phyloP scores from a whole-genome alignment of 352 stramenopile genomes.

The Phytophthora agathidicida region DNA sequence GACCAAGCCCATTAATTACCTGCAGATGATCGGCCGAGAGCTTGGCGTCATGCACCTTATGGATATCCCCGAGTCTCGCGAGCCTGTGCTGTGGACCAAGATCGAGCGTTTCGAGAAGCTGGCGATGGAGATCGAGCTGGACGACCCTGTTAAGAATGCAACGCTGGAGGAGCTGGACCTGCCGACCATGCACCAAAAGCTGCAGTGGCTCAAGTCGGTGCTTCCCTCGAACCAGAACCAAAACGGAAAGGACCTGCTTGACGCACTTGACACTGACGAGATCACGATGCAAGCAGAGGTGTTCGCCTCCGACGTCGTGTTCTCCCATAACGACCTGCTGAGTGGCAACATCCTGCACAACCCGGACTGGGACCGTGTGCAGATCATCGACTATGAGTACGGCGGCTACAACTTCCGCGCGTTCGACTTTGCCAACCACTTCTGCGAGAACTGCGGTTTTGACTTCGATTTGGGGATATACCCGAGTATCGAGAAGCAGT shows the following conservation, averaged over 20 bases:
- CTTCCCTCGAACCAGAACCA: conserved; percentile 76
- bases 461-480: conserved; percentile 91
- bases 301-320: conserved; percentile 86
- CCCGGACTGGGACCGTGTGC: conserved; percentile 79
- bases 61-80: conserved; percentile 66
- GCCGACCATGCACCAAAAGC: conserved; percentile 55
- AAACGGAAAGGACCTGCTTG: conserved; percentile 63
- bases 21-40: conserved; percentile 87
- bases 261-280: conserved; percentile 59
- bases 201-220: conserved; percentile 85
- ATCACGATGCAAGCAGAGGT: conserved; percentile 76
- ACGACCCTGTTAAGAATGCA: conserved; percentile 62
- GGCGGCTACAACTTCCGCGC: conserved; percentile 92
- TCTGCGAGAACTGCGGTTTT: conserved; percentile 95
- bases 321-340: conserved; percentile 95
- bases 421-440: conserved; percentile 96
- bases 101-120: conserved; percentile 83
- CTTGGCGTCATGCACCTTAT: conserved; percentile 90
- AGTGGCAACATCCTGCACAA: conserved; percentile 88
- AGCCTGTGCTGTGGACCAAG: conserved; percentile 82
- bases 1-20: conserved; percentile 77
- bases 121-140: conserved; percentile 62
- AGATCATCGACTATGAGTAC: conserved; percentile 97
- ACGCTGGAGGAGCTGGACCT: conserved; percentile 72
- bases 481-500: conserved; percentile 81